Conservation (phyloP, 352 stramenopile species). For the Lagenidium giganteum region DNA sequence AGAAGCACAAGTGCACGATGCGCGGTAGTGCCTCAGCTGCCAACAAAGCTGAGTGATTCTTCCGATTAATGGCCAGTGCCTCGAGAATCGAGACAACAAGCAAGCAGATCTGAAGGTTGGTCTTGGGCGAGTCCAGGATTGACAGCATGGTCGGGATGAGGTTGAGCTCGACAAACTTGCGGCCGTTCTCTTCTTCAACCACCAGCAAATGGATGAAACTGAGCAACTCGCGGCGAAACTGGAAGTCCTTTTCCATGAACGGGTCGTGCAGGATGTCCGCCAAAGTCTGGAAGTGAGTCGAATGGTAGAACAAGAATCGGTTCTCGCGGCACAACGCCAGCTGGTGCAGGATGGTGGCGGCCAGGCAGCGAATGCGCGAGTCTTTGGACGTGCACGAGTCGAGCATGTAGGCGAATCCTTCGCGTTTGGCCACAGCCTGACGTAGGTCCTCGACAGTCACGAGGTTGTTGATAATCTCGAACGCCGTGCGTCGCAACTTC, state of each 20-base stretch:
- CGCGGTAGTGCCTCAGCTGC: constrained; percentile 34
- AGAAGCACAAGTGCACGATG: constrained; percentile 53
- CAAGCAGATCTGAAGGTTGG: constrained; percentile 31
- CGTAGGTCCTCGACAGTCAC: constrained; percentile 53
- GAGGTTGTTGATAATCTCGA: constrained; percentile 59
- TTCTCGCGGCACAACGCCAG: constrained; percentile 54
- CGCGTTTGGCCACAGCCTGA: constrained; percentile 51
- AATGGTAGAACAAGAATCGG: constrained; percentile 55
- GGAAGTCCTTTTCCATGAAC: constrained; percentile 56
- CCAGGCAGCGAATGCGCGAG: constrained; percentile 39
- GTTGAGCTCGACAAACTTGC: constrained; percentile 46
- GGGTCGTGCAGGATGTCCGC: constrained; percentile 49
- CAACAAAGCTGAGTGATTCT: constrained; percentile 48
- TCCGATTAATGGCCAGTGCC: constrained; percentile 32
- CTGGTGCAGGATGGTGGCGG: constrained; percentile 50
- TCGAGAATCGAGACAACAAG: constrained; percentile 61
- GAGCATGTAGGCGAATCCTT: constrained; percentile 67
- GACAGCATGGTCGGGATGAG: constrained; percentile 49
- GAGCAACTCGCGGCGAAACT: constrained; percentile 57
- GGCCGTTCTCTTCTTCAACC: constrained; percentile 46
- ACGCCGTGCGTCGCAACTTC: constrained; percentile 41
- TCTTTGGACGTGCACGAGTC: constrained; percentile 55
- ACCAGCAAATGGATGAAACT: constrained; percentile 58
- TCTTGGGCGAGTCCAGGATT: constrained; percentile 33
- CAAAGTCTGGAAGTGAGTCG: constrained; percentile 46